Conservation (phyloP, 2,329 filamentous ascomycete species). For the Trichoderma gracile region DNA sequence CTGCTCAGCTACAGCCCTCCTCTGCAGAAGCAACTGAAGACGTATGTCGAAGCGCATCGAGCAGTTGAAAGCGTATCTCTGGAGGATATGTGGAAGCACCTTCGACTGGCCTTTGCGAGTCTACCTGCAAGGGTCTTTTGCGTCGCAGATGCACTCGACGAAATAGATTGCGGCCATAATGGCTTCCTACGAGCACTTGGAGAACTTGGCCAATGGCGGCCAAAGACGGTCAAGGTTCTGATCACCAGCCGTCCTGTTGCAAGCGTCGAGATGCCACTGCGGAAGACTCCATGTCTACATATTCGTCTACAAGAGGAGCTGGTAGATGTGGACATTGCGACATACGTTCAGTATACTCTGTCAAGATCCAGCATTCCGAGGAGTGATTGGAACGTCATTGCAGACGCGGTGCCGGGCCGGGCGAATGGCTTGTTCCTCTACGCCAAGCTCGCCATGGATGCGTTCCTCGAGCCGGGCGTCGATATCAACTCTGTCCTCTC, state of each 20-base stretch:
- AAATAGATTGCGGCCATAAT: slow-evolving; percentile 44
- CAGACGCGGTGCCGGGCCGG: slow-evolving; percentile 37
- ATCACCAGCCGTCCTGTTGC: slow-evolving; percentile 46
- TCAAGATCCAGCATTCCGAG: slow-evolving; percentile 25
- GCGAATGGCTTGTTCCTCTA: slow-evolving; percentile 50
- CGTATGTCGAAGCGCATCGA: slow-evolving; percentile 14
- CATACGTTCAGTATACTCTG: slow-evolving; percentile 37
- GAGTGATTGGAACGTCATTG: slow-evolving; percentile 27
- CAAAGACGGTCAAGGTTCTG: slow-evolving; percentile 42
- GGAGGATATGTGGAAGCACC: slow-evolving; percentile 36
- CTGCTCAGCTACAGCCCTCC: slow-evolving; percentile 36
- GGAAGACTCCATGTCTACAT: slow-evolving; percentile 31
- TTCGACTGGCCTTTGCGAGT: slow-evolving; percentile 32
- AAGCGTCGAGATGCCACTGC: slow-evolving; percentile 36
- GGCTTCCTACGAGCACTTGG: slow-evolving; percentile 39
- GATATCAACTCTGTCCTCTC: slow-evolving; percentile 34
- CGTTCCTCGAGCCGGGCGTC: slow-evolving; percentile 35
- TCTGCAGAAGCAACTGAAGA: slow-evolving; percentile 33
- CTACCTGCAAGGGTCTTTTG: slow-evolving; percentile 39
- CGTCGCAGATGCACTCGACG: slow-evolving; percentile 48
- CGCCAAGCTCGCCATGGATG: slow-evolving; percentile 46
- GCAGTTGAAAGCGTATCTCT: slow-evolving; percentile 24
- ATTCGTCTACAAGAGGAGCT: slow-evolving; percentile 40
- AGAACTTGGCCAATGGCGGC: slow-evolving; percentile 36
- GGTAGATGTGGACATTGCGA: slow-evolving; percentile 44